Evolutionary conservation across 1,139 yeast genomes (phyloP).

Genomic region (Pichia sp.): DNA sequence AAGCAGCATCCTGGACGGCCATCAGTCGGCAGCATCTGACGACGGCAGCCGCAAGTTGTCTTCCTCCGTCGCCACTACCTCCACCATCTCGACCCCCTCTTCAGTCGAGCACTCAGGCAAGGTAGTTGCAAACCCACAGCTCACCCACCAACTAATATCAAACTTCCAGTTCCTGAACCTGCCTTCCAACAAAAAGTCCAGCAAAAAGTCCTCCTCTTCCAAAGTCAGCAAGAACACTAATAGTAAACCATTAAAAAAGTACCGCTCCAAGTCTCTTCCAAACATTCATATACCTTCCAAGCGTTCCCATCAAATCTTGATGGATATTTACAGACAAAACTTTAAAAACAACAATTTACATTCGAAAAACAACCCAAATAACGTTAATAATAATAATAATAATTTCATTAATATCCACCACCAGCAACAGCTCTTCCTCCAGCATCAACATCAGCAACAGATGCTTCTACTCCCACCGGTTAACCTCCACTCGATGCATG

Average conservation of each 20-base stretch:
- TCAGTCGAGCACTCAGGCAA: not conserved
- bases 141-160: slow-evolving; percentile 1
- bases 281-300: slow-evolving; percentile 35
- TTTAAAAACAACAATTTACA: not conserved
- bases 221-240: not conserved
- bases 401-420: slow-evolving; percentile 9
- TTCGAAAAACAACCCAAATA: not conserved
- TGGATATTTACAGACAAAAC: not conserved
- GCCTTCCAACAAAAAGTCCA: slow-evolving; percentile 3
- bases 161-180: slow-evolving; percentile 8
- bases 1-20: too few species aligned
- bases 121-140: not conserved
- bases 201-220: not conserved
- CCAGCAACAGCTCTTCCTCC: slow-evolving; percentile 15
- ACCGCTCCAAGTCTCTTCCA: slow-evolving; percentile 39
- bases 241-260: slow-evolving; percentile 21
- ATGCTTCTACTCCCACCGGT: slow-evolving; percentile 66
- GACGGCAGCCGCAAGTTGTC: too few species aligned
- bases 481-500: slow-evolving; percentile 75
- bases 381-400: slow-evolving; percentile 7
- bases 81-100: too few species aligned
- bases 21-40: too few species aligned
- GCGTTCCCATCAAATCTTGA: slow-evolving; percentile 16
- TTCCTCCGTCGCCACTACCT: too few species aligned
- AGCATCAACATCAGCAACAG: slow-evolving; percentile 17